Evolutionary conservation across 2,329 filamentous ascomycete species (phyloP).

Genomic region (Geoglossum cookeanum): DNA sequence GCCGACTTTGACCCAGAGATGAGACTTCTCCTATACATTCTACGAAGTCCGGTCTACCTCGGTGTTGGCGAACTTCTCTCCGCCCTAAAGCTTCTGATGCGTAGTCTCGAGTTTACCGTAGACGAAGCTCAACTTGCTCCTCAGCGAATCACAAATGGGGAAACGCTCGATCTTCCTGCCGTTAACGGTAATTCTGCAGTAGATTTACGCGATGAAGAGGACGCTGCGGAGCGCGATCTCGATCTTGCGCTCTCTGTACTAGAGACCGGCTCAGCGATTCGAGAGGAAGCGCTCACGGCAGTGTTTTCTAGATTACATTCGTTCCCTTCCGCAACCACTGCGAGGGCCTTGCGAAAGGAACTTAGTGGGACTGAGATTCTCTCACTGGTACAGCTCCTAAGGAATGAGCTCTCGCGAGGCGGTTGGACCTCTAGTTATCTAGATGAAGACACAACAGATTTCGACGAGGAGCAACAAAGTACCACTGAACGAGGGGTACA

Average conservation of each 20-base stretch:
- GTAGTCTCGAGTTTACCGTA: not conserved
- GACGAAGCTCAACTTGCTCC: not conserved
- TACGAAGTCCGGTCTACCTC: conserved; percentile 1
- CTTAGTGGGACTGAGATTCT: conserved; percentile 50
- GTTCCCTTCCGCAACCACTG: conserved; percentile 40
- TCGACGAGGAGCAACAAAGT: conserved; percentile 25
- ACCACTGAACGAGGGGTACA: conserved; percentile 49
- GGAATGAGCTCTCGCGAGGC: conserved; percentile 53
- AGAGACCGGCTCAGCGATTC: conserved; percentile 41
- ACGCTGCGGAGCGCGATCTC: conserved; percentile 44
- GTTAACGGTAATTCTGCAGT: not conserved
- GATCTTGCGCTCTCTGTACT: conserved; percentile 49
- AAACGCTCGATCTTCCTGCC: not conserved
- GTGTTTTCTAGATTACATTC: conserved; percentile 51
- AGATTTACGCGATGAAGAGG: conserved; percentile 28
- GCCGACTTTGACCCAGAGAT: conserved; percentile 4
- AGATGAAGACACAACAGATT: conserved; percentile 33
- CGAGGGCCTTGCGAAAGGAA: conserved; percentile 41
- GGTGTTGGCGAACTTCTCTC: conserved; percentile 1
- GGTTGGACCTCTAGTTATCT: conserved; percentile 59
- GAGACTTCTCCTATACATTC: conserved; percentile 4
- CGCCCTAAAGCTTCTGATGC: not conserved
- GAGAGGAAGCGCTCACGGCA: conserved; percentile 43
- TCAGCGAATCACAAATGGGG: not conserved
- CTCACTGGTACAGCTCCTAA: conserved; percentile 51